A percentile compares a stretch with the other conserved stretches of the same genome.
Conservation (phyloP, 495 filamentous ascomycete genomes). For the Hyaloscypha bicolor region DNA sequence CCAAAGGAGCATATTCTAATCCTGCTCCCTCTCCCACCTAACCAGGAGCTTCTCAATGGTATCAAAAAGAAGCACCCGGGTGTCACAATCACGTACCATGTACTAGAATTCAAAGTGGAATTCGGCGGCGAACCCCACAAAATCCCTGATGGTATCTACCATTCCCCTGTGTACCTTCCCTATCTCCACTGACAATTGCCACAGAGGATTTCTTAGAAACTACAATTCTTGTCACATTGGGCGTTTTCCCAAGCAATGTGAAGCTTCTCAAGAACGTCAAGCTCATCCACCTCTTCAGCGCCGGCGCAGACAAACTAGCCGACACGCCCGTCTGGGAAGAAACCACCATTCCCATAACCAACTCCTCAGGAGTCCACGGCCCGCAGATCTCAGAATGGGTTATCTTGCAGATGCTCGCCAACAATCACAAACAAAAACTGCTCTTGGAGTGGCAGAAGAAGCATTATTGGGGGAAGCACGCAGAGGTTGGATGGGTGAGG, state of each 20-base stretch:
- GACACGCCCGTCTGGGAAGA: slow-evolving; percentile 64
- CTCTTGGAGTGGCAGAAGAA: slow-evolving; percentile 51
- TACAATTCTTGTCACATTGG: slow-evolving; percentile 66
- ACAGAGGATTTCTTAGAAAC: slow-evolving; percentile 57
- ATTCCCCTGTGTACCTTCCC: not conserved
- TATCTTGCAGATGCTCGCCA: slow-evolving; percentile 52
- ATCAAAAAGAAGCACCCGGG: slow-evolving; percentile 54
- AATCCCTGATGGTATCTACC: slow-evolving; percentile 25
- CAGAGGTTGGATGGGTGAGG: slow-evolving; percentile 37
- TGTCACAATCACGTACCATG: slow-evolving; percentile 44
- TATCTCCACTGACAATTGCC: slow-evolving; percentile 17
- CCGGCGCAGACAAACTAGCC: slow-evolving; percentile 71
- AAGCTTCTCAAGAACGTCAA: slow-evolving; percentile 59
- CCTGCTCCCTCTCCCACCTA: slow-evolving; percentile 46
- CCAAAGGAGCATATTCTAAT: slow-evolving; percentile 37
- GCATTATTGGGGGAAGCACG: slow-evolving; percentile 49
- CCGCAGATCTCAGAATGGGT: slow-evolving; percentile 88
- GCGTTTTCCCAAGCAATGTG: slow-evolving; percentile 50
- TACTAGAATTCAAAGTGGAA: slow-evolving; percentile 24
- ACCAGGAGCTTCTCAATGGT: slow-evolving; percentile 41
- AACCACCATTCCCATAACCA: slow-evolving; percentile 66
- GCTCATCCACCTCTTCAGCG: slow-evolving; percentile 74
- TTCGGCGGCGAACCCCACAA: slow-evolving; percentile 5
- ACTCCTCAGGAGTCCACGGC: slow-evolving; percentile 76
- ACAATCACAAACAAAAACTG: slow-evolving; percentile 47